A percentile compares a stretch with the other conserved stretches of the same genome.
Conservation (phyloP, 1,284 basidiomycete species). For the Rhodofomes roseus region DNA sequence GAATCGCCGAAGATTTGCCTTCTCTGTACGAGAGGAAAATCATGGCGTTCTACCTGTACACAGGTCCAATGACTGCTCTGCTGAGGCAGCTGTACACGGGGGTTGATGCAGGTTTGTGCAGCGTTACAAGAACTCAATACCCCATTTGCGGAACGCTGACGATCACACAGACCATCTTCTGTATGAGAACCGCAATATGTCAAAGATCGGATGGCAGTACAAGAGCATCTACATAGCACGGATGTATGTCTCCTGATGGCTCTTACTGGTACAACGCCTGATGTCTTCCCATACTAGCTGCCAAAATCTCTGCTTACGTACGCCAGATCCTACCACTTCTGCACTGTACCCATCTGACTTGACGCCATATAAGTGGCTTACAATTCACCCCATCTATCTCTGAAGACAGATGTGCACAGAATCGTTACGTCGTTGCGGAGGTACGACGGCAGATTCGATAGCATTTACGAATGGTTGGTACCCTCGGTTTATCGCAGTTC, state of each 20-base stretch:
- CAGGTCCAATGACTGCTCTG: conserved; percentile 22
- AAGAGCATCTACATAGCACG: conserved; percentile 36
- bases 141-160: not conserved
- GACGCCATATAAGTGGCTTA: conserved; percentile 34
- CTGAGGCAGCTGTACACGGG: conserved; percentile 33
- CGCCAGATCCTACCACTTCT: not conserved
- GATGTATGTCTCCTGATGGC: conserved; percentile 30
- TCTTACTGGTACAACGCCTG: not conserved
- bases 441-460: conserved; percentile 16
- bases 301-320: not conserved
- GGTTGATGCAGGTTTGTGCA: conserved; percentile 15
- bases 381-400: conserved; percentile 26
- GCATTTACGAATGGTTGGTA: conserved; percentile 10
- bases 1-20: conserved; percentile 13
- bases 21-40: conserved; percentile 2
- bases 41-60: conserved; percentile 16
- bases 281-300: not conserved
- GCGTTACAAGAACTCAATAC: not conserved
- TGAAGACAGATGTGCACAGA: conserved; percentile 26
- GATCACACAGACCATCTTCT: conserved; percentile 23
- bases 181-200: conserved; percentile 24
- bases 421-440: conserved; percentile 26
- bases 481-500: not conserved
- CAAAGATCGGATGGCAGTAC: conserved; percentile 12
- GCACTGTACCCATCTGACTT: not conserved